These are phyloP conservation scores for Epithele typhae DNA, from an alignment of 768 basidiomycete species.

Conservation along the genomic window DNA sequence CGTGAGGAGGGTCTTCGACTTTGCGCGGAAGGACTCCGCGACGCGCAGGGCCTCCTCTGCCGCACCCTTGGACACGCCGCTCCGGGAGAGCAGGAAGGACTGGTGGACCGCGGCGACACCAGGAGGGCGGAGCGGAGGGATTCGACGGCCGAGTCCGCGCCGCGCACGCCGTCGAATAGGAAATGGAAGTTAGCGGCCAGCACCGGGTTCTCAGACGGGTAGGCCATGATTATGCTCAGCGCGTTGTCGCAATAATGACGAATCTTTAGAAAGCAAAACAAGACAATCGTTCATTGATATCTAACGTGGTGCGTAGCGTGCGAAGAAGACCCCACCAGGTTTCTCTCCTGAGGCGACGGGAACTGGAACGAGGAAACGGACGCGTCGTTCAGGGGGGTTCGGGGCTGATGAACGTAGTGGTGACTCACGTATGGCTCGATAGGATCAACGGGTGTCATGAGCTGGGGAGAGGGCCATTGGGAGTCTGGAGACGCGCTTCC, in stretches of 20 bases:
- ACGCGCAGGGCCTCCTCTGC: slow-evolving; percentile 32
- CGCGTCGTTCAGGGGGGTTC: neutral
- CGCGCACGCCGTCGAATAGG: slow-evolving; percentile 35
- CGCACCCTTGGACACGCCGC: slow-evolving; percentile 17
- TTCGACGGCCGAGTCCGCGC: slow-evolving; percentile 34
- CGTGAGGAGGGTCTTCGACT: slow-evolving; percentile 31
- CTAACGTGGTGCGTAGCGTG: slow-evolving; percentile 45
- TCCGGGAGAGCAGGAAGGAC: slow-evolving; percentile 36
- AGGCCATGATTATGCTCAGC: slow-evolving; percentile 43
- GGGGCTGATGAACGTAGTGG: neutral
- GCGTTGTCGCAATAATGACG: slow-evolving; percentile 41
- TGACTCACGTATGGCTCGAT: slow-evolving; percentile 64
- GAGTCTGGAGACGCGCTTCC: slow-evolving; percentile 43
- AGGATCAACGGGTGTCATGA: slow-evolving; percentile 44
- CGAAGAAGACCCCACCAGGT: slow-evolving; percentile 41
- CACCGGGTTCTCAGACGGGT: slow-evolving; percentile 41
- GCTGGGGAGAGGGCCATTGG: slow-evolving; percentile 50
- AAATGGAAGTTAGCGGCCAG: slow-evolving; percentile 38
- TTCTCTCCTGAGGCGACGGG: slow-evolving; percentile 42
- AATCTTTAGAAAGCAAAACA: slow-evolving; percentile 32
- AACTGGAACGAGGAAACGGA: slow-evolving; percentile 27
- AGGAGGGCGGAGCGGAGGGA: slow-evolving; percentile 35
- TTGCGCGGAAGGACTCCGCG: slow-evolving; percentile 30
- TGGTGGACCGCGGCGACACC: slow-evolving; percentile 41
- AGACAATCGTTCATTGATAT: slow-evolving; percentile 44